Conservation (phyloP, 176 grass and related monocot species). For the Otatea glauca region DNA sequence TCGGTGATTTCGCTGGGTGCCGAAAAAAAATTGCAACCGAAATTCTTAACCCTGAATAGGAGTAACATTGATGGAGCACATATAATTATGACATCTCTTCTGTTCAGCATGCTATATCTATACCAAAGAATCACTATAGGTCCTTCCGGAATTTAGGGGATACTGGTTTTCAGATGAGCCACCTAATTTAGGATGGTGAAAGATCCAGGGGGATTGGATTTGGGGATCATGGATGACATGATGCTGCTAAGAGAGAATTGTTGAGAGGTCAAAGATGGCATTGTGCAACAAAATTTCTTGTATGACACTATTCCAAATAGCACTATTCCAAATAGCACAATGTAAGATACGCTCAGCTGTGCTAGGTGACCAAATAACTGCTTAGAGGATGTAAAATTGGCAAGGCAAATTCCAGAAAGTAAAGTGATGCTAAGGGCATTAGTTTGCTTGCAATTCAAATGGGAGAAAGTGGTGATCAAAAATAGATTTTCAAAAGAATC, state of each 20-base stretch:
- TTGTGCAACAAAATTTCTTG: neutral
- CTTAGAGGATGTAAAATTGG: neutral
- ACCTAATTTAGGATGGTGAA: neutral
- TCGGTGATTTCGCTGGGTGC: too few relatives aligned
- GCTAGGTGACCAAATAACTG: neutral
- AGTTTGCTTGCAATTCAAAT: neutral
- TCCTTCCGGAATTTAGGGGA: neutral
- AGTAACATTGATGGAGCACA: neutral
- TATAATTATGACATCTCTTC: neutral
- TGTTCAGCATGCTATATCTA: slow-evolving; percentile 10
- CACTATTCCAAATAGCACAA: neutral
- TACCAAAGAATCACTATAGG: slow-evolving; percentile 25
- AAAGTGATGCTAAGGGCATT: neutral
- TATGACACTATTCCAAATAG: neutral
- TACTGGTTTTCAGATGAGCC: neutral
- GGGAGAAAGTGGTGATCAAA: slow-evolving; percentile 22
- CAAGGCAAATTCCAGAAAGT: slow-evolving; percentile 18
- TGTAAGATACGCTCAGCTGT: neutral
- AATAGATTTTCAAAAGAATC: neutral
- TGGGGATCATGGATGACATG: neutral
- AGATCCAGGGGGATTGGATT: neutral
- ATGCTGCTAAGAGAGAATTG: neutral
- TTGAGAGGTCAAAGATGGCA: neutral
- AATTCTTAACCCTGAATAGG: neutral
- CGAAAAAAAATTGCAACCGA: too few relatives aligned